Base-by-base conservation (phyloP, 164 flowering plant genomes). In the Magnolia officinalis region DNA sequence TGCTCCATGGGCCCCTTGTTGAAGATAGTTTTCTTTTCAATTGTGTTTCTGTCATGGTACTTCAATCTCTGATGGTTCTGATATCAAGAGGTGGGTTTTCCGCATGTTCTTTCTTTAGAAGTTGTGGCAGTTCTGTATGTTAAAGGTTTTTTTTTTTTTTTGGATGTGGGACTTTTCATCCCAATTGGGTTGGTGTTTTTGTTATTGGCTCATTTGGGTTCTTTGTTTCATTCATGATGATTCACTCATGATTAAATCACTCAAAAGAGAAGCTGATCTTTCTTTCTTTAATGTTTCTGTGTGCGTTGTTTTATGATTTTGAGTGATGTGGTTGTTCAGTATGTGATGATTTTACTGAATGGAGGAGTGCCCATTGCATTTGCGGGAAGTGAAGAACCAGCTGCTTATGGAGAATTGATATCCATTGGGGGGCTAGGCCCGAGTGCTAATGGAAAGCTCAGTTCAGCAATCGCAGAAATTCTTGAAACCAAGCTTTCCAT, bases 331-430 rank as follows among this genome's bases (percentile, higher is more conserved):
- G 65, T 63, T 61, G 45, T 82, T 80, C 86, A 94, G 97, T 91
- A 92, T 82, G 98, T 93, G 81, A 95, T 95, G 99, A 88, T 95
- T 76, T 75, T 93, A 87, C 71, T 95, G 65, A 90, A 93, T 80
- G 96, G 91, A 59, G 90, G 92, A 59, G 97, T 93, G 50, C 99
- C 98, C 0, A 88, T 95, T 74, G 86, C 91, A 72, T 93, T 93
- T 84, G 92, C 89, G 70, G 97, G 95, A 65, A 90, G 91, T 18
- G 98, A 93, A 85, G 97, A 88, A 70, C 97, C 98, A 50, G 93
- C 98, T 72, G 98, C 98, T 0, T 95, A 91, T 80, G 98, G 91
- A 45, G 98, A 95, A 75, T 63, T 95, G 80, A 87, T 89, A 50
- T 95, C 98, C 67, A 92, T 91, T 79, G 98, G 98, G 51, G 96